A percentile compares a stretch with the other conserved stretches of the same genome.
phyloP scores from a whole-genome alignment of 306 rosid genomes.

The Vigna radiata region DNA sequence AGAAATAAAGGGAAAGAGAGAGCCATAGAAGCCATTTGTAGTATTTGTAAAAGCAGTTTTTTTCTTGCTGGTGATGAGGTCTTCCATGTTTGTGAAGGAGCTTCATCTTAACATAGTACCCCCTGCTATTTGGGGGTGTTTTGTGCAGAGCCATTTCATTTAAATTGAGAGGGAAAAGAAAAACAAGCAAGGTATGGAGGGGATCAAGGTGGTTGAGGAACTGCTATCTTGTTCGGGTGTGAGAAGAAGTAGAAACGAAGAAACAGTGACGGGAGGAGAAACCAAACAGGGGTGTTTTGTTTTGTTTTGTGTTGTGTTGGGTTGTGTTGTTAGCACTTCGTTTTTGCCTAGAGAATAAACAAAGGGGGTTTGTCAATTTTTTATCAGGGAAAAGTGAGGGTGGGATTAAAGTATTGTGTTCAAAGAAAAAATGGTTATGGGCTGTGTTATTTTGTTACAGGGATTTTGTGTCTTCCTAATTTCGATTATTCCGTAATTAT shows the following conservation, averaged over 20 bases:
- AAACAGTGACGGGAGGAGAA: constrained; percentile 50
- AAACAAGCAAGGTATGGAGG: neutral
- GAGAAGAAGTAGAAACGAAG: constrained; percentile 71
- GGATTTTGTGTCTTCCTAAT: constrained; percentile 22
- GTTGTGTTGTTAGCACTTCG: constrained; percentile 51
- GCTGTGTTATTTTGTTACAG: neutral
- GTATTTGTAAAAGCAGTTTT: constrained; percentile 57
- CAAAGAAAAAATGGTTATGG: neutral
- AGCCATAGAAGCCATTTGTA: constrained; percentile 90
- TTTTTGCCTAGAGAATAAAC: constrained; percentile 44
- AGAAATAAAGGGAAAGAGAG: constrained; percentile 77
- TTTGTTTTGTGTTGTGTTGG: constrained; percentile 46
- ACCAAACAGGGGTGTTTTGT: neutral
- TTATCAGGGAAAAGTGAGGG: neutral
- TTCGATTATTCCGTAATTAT: constrained; percentile 40
- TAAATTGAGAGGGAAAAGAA: constrained; percentile 31
- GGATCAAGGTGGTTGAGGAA: constrained; percentile 53
- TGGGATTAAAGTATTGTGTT: constrained; percentile 19
- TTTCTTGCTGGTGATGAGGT: constrained; percentile 53
- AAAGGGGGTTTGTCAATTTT: neutral
- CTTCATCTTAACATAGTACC: constrained; percentile 86
- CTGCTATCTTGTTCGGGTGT: constrained; percentile 74
- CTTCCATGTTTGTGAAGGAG: constrained; percentile 71
- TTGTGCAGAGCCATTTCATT: constrained; percentile 66
- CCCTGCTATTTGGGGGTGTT: constrained; percentile 54